Evolutionary conservation across 2,329 filamentous ascomycete genomes (phyloP), one percentile per base, ranked within the genome.

Genomic region (Fonsecaea multimorphosa): DNA sequence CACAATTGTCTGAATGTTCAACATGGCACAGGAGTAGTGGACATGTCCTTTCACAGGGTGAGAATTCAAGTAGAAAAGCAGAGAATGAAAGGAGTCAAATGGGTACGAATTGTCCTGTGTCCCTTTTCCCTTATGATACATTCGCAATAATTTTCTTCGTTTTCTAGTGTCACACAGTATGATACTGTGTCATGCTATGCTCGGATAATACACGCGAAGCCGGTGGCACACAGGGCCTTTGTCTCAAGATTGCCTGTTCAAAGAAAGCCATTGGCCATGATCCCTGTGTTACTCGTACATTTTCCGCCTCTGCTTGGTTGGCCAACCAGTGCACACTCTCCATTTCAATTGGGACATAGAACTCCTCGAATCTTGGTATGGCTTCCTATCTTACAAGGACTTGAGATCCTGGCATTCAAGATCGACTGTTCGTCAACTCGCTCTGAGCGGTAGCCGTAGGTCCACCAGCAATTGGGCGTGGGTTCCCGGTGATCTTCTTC

Each of bases 391-490:
- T n/a, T n/a, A n/a, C n/a, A n/a, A n/a, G n/a, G n/a, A 14, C 6
- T 14, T 16, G 1, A 31, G 11, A 52, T 52, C 14, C n/a, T 38
- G 19, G 7, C 46, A 38, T 4, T 60, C 58, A 60, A 38, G 44
- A 60, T 6, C 59, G 59, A 27, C 56, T 53, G 32, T 65, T 66
- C 55, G 51, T 36, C 31, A 70, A 55, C 22, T 67, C 64, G 38
- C 72, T 73, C 71, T 82, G 79, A 1, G 78, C 77, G 5, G 76
- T 72, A 0, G 77, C 67, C 1, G 79, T 81, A 0, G 79, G 79
- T 0, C 79, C 79, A 11, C 76, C 75, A 58, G 77, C 74, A 27
- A 78, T 72, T 0, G 72, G 67, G 5, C 46, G 34, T 27, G 2
- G 34, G n/a, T 65, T 73, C 1, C 78, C 78, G 0, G 78, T 79